Conservation (phyloP, 2,329 filamentous ascomycete genomes). For the Calonectria pseudoturangicola region DNA sequence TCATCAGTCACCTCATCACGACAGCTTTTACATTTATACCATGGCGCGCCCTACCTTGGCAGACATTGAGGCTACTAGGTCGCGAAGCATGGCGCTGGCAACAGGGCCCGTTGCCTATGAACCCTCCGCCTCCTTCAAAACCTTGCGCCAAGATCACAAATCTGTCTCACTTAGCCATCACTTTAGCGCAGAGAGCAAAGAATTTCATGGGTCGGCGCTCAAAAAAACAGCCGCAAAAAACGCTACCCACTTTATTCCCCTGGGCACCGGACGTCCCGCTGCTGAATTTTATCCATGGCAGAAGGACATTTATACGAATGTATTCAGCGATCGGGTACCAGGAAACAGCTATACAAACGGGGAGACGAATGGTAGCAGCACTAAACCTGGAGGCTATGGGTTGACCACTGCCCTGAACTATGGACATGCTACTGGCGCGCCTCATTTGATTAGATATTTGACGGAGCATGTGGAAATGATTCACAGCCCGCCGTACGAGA, state of each 20-base stretch:
- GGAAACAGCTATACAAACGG: neutral
- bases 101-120: neutral
- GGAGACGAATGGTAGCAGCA: neutral
- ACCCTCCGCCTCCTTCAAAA: neutral
- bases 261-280: neutral
- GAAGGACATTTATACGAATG: neutral
- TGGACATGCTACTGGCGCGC: neutral
- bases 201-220: neutral
- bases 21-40: neutral
- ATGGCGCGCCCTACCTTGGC: neutral
- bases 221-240: neutral
- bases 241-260: neutral
- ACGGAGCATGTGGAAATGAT: neutral
- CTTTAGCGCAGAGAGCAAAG: neutral
- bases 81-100: neutral
- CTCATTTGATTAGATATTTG: neutral
- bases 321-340: neutral
- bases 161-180: neutral
- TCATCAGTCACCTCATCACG: too few relatives aligned
- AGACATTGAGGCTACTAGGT: neutral
- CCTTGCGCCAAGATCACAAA: neutral
- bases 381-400: neutral
- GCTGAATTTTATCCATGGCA: neutral
- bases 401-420: neutral
- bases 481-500: neutral